These are phyloP conservation scores for Clavariopsis aquatica DNA, from an alignment of 495 filamentous ascomycete species.

Conservation along the genomic window DNA sequence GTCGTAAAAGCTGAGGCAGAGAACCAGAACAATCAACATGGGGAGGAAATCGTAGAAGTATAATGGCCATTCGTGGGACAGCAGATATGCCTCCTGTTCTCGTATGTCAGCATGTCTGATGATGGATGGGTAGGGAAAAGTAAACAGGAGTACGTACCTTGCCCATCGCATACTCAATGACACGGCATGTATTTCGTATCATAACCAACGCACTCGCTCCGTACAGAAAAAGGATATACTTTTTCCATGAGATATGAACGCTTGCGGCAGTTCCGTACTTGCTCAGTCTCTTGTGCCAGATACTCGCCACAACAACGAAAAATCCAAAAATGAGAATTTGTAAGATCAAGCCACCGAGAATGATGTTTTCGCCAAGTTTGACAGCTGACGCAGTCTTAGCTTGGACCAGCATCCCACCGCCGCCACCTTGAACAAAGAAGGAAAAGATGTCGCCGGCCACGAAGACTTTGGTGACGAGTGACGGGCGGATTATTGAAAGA, in stretches of 20 bases:
- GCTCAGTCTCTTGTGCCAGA: constrained; percentile 21
- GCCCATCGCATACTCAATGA: constrained; percentile 27
- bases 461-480: constrained; percentile 43
- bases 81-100: constrained; percentile 18
- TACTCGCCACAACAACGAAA: constrained; percentile 35
- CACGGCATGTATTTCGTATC: constrained; percentile 18
- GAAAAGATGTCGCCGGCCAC: constrained; percentile 40
- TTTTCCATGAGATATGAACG: constrained; percentile 13
- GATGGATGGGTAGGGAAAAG: neutral
- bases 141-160: constrained; percentile 1
- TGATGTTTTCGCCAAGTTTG: constrained; percentile 35
- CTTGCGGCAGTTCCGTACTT: neutral
- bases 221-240: constrained; percentile 14
- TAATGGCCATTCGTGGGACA: constrained; percentile 21
- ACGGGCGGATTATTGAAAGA: constrained; percentile 35
- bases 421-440: constrained; percentile 37
- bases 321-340: constrained; percentile 42
- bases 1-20: constrained; percentile 22
- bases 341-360: constrained; percentile 40
- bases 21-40: constrained; percentile 7
- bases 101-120: neutral
- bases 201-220: constrained; percentile 17
- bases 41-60: constrained; percentile 27
- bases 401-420: constrained; percentile 19
- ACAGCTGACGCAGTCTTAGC: constrained; percentile 22